Conservation (phyloP, 106 monocot genomes). For the Triglochin maritima region DNA sequence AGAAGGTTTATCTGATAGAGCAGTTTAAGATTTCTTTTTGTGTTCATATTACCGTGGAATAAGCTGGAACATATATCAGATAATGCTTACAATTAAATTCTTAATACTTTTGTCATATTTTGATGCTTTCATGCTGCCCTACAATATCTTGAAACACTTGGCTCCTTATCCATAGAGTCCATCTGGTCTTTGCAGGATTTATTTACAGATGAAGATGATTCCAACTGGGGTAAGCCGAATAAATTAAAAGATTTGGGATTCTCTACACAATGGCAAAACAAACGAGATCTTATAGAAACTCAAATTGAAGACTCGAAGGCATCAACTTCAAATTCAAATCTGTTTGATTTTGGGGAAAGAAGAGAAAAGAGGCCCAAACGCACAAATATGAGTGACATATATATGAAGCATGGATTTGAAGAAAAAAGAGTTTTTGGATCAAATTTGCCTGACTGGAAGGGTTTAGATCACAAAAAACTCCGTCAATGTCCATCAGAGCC, state of each 20-base stretch:
- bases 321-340: conserved; percentile 11
- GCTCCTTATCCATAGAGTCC: too few species aligned
- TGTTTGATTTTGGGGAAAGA: conserved; percentile 25
- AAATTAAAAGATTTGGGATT: not conserved
- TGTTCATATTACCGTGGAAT: too few species aligned
- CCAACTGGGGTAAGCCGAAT: conserved; percentile 3
- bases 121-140: too few species aligned
- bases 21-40: not conserved
- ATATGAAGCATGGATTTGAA: not conserved
- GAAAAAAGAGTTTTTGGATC: conserved; percentile 7
- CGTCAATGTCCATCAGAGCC: conserved; percentile 14
- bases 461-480: conserved; percentile 6
- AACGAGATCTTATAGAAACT: conserved; percentile 4
- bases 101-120: too few species aligned
- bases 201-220: not conserved
- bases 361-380: conserved; percentile 40
- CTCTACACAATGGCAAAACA: conserved; percentile 3
- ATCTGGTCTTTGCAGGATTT: conserved; percentile 7
- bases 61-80: too few species aligned
- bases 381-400: not conserved
- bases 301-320: conserved; percentile 15
- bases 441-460: conserved; percentile 10
- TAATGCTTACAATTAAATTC: too few species aligned
- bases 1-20: not conserved
- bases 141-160: too few species aligned